Evolutionary conservation across 129 eudicot species (phyloP).

Genomic region (Centella asiatica): DNA sequence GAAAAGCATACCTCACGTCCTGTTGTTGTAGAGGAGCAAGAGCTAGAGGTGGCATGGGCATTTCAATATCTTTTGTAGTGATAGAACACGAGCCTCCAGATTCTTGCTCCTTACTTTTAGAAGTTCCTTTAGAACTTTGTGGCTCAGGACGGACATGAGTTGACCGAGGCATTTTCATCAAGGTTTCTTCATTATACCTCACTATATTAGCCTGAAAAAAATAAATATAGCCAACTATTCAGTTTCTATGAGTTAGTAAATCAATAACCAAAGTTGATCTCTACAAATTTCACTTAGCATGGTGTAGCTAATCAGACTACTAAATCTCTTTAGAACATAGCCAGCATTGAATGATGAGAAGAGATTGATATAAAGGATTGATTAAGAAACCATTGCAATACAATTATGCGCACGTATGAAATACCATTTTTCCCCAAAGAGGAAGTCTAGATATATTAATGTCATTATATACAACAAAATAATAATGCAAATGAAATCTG

Average conservation of each 20-base stretch:
- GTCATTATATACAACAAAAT: too few species aligned
- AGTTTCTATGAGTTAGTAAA: too few species aligned
- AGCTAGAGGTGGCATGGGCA: constrained; percentile 91
- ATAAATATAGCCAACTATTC: constrained; percentile 8
- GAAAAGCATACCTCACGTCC: constrained; percentile 45
- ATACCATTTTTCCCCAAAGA: too few species aligned
- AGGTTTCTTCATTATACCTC: constrained; percentile 65
- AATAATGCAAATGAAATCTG: too few species aligned
- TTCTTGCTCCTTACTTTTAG: constrained; percentile 25
- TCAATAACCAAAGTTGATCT: background rate
- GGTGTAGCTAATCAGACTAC: too few species aligned
- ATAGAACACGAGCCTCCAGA: constrained; percentile 31
- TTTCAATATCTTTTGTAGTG: constrained; percentile 54
- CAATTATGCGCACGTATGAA: too few species aligned
- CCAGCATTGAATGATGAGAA: background rate
- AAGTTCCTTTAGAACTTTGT: constrained; percentile 23
- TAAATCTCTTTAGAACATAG: too few species aligned
- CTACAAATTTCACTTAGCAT: too few species aligned
- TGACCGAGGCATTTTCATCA: constrained; percentile 47
- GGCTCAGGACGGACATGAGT: constrained; percentile 29
- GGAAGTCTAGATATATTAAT: too few species aligned
- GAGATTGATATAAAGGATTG: background rate
- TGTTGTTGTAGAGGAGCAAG: constrained; percentile 69
- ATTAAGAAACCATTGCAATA: too few species aligned
- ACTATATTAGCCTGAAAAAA: constrained; percentile 69